phyloP scores from a whole-genome alignment of 371 early-diverging fungal genomes.

The Mucor lusitanicus region DNA sequence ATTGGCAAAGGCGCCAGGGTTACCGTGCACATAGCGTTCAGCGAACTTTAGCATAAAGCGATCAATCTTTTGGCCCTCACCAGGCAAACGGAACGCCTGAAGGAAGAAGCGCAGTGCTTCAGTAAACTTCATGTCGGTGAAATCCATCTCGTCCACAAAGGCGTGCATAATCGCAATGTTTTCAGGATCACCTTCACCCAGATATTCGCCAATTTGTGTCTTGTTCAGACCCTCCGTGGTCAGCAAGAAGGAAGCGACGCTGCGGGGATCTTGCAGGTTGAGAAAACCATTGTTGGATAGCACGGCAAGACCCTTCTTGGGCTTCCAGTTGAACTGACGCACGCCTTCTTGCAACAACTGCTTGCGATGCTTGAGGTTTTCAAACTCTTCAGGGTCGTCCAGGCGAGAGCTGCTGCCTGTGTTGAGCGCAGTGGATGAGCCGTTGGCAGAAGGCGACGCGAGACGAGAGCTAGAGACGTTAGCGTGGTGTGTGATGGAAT shows the following conservation, averaged over 20 bases:
- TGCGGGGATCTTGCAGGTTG: slow-evolving; percentile 50
- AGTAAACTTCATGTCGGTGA: slow-evolving; percentile 74
- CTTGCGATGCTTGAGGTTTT: slow-evolving; percentile 79
- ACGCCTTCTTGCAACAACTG: slow-evolving; percentile 78
- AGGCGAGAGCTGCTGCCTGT: slow-evolving; percentile 53
- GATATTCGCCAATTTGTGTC: slow-evolving; percentile 88
- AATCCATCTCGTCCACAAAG: slow-evolving; percentile 92
- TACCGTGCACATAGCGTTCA: slow-evolving; percentile 84
- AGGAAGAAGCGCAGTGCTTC: slow-evolving; percentile 89
- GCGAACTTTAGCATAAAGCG: slow-evolving; percentile 98
- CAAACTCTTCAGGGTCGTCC: slow-evolving; percentile 74
- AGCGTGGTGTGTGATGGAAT: slow-evolving; percentile 32
- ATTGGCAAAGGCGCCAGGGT: slow-evolving; percentile 73
- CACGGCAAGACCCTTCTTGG: slow-evolving; percentile 87
- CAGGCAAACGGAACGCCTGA: slow-evolving; percentile 94
- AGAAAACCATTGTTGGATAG: slow-evolving; percentile 71
- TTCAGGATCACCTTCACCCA: slow-evolving; percentile 91
- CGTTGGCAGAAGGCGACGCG: slow-evolving; percentile 60
- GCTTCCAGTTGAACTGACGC: slow-evolving; percentile 85
- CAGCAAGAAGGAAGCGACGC: slow-evolving; percentile 76
- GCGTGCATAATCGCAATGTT: slow-evolving; percentile 94
- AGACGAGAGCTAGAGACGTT: slow-evolving; percentile 41
- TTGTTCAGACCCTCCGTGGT: slow-evolving; percentile 82
- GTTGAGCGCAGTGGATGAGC: slow-evolving; percentile 51
- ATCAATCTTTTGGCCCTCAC: slow-evolving; percentile 98